Base-by-base conservation (phyloP, 768 basidiomycete species). In the Postia placenta region DNA sequence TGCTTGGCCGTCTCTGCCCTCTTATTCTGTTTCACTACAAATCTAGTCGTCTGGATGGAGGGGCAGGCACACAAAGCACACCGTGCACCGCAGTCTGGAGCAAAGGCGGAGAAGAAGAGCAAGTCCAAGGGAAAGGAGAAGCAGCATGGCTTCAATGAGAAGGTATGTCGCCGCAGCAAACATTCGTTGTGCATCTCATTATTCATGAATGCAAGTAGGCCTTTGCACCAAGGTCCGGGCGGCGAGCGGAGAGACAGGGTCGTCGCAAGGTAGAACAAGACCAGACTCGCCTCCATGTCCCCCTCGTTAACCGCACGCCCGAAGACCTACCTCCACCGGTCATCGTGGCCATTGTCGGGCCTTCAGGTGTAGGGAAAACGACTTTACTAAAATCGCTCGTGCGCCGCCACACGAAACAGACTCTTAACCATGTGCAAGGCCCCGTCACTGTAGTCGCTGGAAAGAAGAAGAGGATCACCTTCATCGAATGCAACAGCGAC, bases 401-500 rank as follows among this genome's bases (percentile, higher is more conserved):
- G 28, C 77, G 91, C 53, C 74, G 95, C 38, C 94, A 91, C 66
- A 91, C 95, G 9, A 99, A 97, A 62, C 93, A 96, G 68, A 91
- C 88, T 0, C 69, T 98, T 22, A 83, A 80, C 56, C 90, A 97
- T 23, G 82, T 86, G 50, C 85, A 87, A 59, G 96, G 96, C 0
- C 96, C 96, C 4, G 83, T 98, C 43, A 99, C 96, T 0, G 87
- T 98, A 19, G 87, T 98, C 39, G 84, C 83, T 43, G 94, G 95
- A 36, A 98, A 97, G 73, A 91, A 84, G 59, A 77, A 91, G 42
- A 74, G 96, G 12, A 72, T 98, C n/a, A 97, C 96, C 0, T 92
- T 98, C 64, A 78, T 99, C 44, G 96, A 98, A 67, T 98, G 93
- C 70, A 93, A 93, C 60, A 97, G 92, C 64, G 94, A 98, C 70